These are phyloP conservation scores for Lachancea kluyveri DNA, from an alignment of 805 yeast species.

Conservation along the genomic window DNA sequence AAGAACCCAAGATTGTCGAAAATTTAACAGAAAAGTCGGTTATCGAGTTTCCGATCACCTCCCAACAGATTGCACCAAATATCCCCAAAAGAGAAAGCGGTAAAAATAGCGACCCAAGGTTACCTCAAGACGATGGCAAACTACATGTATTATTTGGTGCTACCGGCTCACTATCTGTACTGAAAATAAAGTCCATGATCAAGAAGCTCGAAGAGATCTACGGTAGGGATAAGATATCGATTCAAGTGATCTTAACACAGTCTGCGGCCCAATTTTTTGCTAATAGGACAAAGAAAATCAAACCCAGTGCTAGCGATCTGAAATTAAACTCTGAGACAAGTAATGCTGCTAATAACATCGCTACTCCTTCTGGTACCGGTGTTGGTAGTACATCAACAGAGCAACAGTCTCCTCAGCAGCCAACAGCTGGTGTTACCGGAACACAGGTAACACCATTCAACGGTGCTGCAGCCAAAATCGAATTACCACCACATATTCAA, in stretches of 20 bases:
- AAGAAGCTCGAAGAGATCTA: slow-evolving; percentile 76
- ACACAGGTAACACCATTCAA: no score
- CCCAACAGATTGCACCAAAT: slow-evolving; percentile 15
- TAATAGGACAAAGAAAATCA: slow-evolving; percentile 16
- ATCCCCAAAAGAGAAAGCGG: slow-evolving; percentile 37
- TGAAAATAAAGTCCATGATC: slow-evolving; percentile 71
- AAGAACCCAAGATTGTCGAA: slow-evolving; percentile 4
- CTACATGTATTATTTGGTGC: slow-evolving; percentile 81
- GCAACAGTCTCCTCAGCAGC: neutral
- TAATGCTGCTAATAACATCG: neutral
- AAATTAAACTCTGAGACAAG: slow-evolving; percentile 12
- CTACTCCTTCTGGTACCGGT: slow-evolving; percentile 3
- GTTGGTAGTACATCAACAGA: no score
- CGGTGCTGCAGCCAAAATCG: slow-evolving; percentile 47
- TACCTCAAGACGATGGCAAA: slow-evolving; percentile 81
- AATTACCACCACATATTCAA: slow-evolving; percentile 60
- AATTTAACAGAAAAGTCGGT: slow-evolving; percentile 4
- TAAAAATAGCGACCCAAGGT: slow-evolving; percentile 51
- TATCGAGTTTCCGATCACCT: slow-evolving; percentile 1
- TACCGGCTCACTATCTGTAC: slow-evolving; percentile 82
- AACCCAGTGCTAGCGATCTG: slow-evolving; percentile 10
- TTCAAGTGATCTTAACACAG: slow-evolving; percentile 80
- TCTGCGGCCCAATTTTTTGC: slow-evolving; percentile 72
- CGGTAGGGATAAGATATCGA: slow-evolving; percentile 66
- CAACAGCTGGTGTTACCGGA: neutral